phyloP scores from a whole-genome alignment of 2,329 filamentous ascomycete species.

The Helotiales sp. region DNA sequence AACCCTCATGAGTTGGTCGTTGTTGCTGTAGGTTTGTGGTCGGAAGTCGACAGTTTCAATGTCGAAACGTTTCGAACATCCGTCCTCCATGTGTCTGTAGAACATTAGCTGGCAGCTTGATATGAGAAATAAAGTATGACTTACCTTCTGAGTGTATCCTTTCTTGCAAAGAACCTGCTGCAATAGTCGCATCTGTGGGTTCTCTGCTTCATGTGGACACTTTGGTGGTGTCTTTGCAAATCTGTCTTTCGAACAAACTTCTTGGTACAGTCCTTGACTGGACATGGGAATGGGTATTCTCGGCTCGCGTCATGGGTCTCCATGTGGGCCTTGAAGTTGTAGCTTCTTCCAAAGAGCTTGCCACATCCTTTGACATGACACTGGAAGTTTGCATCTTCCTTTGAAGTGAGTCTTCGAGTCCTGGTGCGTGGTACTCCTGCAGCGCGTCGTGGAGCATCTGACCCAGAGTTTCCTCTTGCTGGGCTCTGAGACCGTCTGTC shows the following conservation, averaged over 20 bases:
- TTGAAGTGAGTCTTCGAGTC: constrained; percentile 56
- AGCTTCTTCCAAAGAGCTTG: constrained; percentile 77
- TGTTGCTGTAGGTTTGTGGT: constrained; percentile 27
- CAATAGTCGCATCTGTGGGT: constrained; percentile 73
- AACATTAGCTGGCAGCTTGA: constrained; percentile 6
- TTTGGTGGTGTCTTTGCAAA: constrained; percentile 61
- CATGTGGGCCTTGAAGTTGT: constrained; percentile 86
- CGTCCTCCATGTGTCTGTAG: constrained; percentile 72
- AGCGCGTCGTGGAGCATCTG: constrained; percentile 22
- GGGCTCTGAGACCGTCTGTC: constrained; percentile 30
- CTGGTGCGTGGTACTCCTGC: constrained; percentile 31
- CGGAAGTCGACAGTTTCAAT: constrained; percentile 35
- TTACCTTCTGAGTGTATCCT: constrained; percentile 79
- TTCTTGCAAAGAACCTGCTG: constrained; percentile 70
- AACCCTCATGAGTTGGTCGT: constrained; percentile 20
- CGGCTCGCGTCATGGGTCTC: constrained; percentile 77
- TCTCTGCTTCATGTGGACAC: constrained; percentile 72
- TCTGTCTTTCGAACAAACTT: constrained; percentile 84
- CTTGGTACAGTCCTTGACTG: constrained; percentile 64
- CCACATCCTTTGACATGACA: constrained; percentile 71
- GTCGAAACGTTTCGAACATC: constrained; percentile 66
- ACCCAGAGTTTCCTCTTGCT: constrained; percentile 20
- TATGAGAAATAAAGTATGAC: constrained; percentile 8
- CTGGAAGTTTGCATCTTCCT: constrained; percentile 69
- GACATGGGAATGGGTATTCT: constrained; percentile 70